These are phyloP conservation scores for Phytopythium sindhum DNA, from an alignment of 352 stramenopile species.

Conservation along the genomic window DNA sequence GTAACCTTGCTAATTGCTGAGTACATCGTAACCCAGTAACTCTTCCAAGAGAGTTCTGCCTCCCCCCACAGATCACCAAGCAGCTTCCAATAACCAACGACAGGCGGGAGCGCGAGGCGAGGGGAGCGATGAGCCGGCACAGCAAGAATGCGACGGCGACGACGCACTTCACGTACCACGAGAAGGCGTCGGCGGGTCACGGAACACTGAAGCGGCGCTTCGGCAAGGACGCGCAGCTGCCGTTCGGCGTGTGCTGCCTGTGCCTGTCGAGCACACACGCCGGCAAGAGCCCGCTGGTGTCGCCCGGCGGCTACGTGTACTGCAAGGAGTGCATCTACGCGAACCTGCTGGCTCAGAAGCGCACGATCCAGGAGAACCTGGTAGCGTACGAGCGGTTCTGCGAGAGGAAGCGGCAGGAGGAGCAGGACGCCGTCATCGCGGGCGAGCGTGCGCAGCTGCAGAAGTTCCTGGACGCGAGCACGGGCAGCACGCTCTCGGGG, in stretches of 20 bases:
- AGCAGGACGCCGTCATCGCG: slow-evolving; percentile 44
- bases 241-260: slow-evolving; percentile 76
- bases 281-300: slow-evolving; percentile 59
- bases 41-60: too few species aligned
- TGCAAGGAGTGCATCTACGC: slow-evolving; percentile 89
- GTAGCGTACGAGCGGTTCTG: slow-evolving; percentile 60
- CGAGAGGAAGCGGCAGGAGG: slow-evolving; percentile 41
- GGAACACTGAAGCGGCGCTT: slow-evolving; percentile 83
- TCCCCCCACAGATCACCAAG: too few species aligned
- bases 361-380: slow-evolving; percentile 68
- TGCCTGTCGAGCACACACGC: slow-evolving; percentile 59
- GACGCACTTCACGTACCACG: slow-evolving; percentile 87
- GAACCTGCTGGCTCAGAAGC: slow-evolving; percentile 82
- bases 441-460: slow-evolving; percentile 52
- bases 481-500: slow-evolving; percentile 12
- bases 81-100: too few species aligned
- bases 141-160: slow-evolving; percentile 88
- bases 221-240: slow-evolving; percentile 72
- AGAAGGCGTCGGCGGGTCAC: slow-evolving; percentile 69
- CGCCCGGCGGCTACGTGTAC: slow-evolving; percentile 70
- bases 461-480: slow-evolving; percentile 40
- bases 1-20: too few species aligned
- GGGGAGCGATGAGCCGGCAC: slow-evolving; percentile 63
- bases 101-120: too few species aligned
- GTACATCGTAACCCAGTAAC: too few species aligned